These are phyloP conservation scores for Albifimbria verrucaria DNA, from an alignment of 2,329 filamentous ascomycete species.

Conservation along the genomic window DNA sequence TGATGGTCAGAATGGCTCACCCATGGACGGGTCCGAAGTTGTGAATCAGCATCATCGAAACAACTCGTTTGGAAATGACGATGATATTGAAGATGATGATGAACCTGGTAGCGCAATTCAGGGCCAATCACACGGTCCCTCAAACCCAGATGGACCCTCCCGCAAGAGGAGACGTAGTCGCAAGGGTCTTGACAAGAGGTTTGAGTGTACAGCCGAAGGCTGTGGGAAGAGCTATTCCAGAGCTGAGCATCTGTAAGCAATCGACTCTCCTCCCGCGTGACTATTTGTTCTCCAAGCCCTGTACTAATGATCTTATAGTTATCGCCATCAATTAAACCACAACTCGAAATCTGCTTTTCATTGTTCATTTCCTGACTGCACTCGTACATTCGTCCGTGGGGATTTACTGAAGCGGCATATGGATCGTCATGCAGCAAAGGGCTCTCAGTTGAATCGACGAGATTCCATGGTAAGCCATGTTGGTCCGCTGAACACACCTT, in stretches of 20 bases:
- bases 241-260: slow-evolving; percentile 82
- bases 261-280: slow-evolving; percentile 14
- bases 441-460: slow-evolving; percentile 72
- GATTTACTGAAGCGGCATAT: slow-evolving; percentile 85
- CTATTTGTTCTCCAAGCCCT: slow-evolving; percentile 7
- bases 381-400: slow-evolving; percentile 85
- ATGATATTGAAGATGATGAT: slow-evolving; percentile 38
- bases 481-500: slow-evolving; percentile 36
- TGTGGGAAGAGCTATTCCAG: slow-evolving; percentile 96
- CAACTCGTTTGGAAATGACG: slow-evolving; percentile 37
- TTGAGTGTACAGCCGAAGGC: slow-evolving; percentile 78
- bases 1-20: slow-evolving; percentile 35
- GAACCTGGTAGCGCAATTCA: slow-evolving; percentile 29
- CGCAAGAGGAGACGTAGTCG: slow-evolving; percentile 68
- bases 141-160: slow-evolving; percentile 50
- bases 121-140: slow-evolving; percentile 40
- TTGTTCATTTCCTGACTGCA: slow-evolving; percentile 89
- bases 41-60: slow-evolving; percentile 36
- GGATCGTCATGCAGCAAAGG: slow-evolving; percentile 76
- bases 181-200: slow-evolving; percentile 77
- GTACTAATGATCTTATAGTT: slow-evolving; percentile 39
- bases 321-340: slow-evolving; percentile 94
- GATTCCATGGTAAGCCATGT: slow-evolving; percentile 45
- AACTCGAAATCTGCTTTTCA: slow-evolving; percentile 92
- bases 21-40: slow-evolving; percentile 27